Evolutionary conservation across 768 basidiomycete genomes (phyloP), one percentile per base, ranked within the genome.

Genomic region (Tylopilus vinaceipallidus): DNA sequence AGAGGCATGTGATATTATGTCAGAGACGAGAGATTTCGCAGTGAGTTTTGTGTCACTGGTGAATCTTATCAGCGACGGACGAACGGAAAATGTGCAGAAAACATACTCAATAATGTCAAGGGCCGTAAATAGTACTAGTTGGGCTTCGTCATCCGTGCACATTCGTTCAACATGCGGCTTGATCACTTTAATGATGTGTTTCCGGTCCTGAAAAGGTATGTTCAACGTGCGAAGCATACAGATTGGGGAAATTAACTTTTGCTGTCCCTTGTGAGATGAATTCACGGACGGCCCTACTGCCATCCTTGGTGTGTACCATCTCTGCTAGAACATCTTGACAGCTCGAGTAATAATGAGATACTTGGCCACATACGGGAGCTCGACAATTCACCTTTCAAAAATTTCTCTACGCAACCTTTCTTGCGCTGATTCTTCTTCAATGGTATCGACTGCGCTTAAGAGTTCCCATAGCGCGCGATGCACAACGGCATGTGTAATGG

Each of bases 281-380:
- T 54, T 93, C 86, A 36, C 94, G 82, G 3, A 89, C 92, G 23
- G 80, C 84, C 19, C 89, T 82, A 50, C 91, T 90, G 17, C 94
- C 94, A 58, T 95, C 90, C 62, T 83, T 91, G 14, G 94, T 98
- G 61, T 98, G 94, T 0, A 94, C 91, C 78, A 95, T 89, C 63
- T 97, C 94, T 0, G 93, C 86, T 7, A 95, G 73, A 17, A 86
- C 77, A 35, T 95, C 93, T 54, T 91, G 84, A 58, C 88, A 89
- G 43, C 89, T 91, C 26, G 53, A 27, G 33, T 19, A 27, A 38
- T 14, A 0, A 19, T 58, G 11, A 62, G 38, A 2, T 23, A 12
- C 17, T 48, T n/a, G 3, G n/a, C 35, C 1, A 41, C 14, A 2
- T 19, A 37, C 22, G 30, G 12, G 24, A n/a, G 12, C 10, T 12